Percentiles rank a stretch among this genome's conserved stretches.
phyloP scores from a whole-genome alignment of 176 grass and related monocot genomes.

The Triticum timopheevii region DNA sequence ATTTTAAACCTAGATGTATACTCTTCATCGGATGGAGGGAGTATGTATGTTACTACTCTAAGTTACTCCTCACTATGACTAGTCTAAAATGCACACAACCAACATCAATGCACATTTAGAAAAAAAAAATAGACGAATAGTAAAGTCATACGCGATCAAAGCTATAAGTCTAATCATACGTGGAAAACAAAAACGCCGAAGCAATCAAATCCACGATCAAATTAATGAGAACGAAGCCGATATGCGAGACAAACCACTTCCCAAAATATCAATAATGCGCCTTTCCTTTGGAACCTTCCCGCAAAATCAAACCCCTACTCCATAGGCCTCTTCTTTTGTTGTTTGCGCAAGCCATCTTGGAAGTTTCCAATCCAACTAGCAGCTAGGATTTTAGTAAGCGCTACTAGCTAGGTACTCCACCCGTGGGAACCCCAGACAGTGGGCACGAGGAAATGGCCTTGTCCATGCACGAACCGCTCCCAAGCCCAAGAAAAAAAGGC shows the following conservation, averaged over 20 bases:
- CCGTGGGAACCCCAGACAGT: slow-evolving; percentile 31
- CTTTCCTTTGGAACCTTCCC: slow-evolving; percentile 36
- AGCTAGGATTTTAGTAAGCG: not conserved
- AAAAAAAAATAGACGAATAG: too few relatives aligned
- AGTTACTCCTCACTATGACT: too few relatives aligned
- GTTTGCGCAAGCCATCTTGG: not conserved
- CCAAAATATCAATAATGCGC: not conserved
- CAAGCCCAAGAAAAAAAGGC: slow-evolving; percentile 11
- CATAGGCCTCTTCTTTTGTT: not conserved
- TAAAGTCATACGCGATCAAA: too few relatives aligned
- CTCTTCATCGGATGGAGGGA: too few relatives aligned
- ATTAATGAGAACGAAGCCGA: not conserved
- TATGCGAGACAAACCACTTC: not conserved
- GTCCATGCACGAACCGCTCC: slow-evolving; percentile 10
- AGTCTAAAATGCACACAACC: too few relatives aligned
- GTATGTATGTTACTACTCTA: too few relatives aligned
- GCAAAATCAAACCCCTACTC: slow-evolving; percentile 32
- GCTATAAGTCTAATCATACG: too few relatives aligned
- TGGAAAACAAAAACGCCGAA: too few relatives aligned
- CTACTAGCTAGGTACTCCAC: not conserved
- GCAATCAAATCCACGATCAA: too few relatives aligned
- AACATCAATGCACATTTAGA: too few relatives aligned
- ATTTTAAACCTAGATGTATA: too few relatives aligned
- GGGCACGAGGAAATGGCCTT: slow-evolving; percentile 45
- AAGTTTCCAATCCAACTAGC: slow-evolving; percentile 9